phyloP scores from a whole-genome alignment of 495 filamentous ascomycete genomes.

The Aspergillus taichungensis region DNA sequence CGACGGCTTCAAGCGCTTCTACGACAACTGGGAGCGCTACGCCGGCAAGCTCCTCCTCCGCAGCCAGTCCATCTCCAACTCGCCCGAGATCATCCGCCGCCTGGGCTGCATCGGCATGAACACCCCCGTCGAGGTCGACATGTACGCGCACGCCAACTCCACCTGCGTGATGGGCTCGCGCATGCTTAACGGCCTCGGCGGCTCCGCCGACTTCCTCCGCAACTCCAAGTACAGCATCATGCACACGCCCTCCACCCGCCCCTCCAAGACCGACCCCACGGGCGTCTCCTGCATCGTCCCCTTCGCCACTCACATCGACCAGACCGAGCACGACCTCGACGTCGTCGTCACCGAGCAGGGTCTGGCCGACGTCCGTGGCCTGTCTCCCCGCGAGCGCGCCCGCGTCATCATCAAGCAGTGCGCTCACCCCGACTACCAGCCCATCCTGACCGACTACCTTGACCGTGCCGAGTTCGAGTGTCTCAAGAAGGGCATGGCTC shows the following conservation, averaged over 20 bases:
- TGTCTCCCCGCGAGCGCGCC: conserved; percentile 73
- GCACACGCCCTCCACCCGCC: conserved; percentile 79
- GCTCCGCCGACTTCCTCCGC: conserved; percentile 81
- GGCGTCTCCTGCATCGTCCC: conserved; percentile 84
- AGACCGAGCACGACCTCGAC: conserved; percentile 88
- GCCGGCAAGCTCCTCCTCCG: conserved; percentile 77
- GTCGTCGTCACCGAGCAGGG: conserved; percentile 83
- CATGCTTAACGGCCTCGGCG: conserved; percentile 88
- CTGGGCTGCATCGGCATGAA: conserved; percentile 92
- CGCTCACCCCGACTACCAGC: conserved; percentile 78
- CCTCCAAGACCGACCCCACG: conserved; percentile 72
- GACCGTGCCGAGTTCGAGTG: conserved; percentile 84
- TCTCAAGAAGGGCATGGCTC: conserved; percentile 78
- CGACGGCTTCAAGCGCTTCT: conserved; percentile 88
- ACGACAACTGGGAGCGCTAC: conserved; percentile 76
- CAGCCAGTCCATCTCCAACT: conserved; percentile 82
- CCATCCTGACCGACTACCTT: conserved; percentile 76
- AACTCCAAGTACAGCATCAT: conserved; percentile 84
- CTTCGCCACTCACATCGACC: conserved; percentile 88
- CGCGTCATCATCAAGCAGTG: conserved; percentile 82
- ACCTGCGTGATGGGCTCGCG: conserved; percentile 86
- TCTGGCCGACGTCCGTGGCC: conserved; percentile 75
- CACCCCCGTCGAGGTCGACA: conserved; percentile 89
- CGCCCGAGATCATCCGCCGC: conserved; percentile 87
- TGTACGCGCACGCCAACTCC: conserved; percentile 89